phyloP scores from a whole-genome alignment of 2,329 filamentous ascomycete genomes.

The Knufia petricola region DNA sequence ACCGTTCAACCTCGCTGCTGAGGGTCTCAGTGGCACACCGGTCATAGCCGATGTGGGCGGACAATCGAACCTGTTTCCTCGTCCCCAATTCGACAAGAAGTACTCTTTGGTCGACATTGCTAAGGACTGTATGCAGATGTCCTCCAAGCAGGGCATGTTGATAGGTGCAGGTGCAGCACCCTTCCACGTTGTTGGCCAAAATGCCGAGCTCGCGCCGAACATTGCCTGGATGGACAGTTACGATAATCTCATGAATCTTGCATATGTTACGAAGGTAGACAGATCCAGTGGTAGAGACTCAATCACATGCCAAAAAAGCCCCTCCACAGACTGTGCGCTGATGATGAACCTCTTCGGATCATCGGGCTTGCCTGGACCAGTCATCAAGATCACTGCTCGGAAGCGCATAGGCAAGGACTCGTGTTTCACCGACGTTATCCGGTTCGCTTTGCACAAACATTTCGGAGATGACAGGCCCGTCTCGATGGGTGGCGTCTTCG shows the following conservation, averaged over 20 bases:
- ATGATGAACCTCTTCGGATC: slow-evolving; percentile 39
- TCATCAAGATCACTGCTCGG: slow-evolving; percentile 30
- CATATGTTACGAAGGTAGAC: slow-evolving; percentile 24
- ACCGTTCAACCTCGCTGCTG: slow-evolving; percentile 32
- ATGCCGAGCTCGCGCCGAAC: slow-evolving; percentile 36
- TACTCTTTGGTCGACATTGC: slow-evolving; percentile 29
- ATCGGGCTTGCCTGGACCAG: slow-evolving; percentile 26
- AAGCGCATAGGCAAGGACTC: slow-evolving; percentile 22
- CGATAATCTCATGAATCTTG: slow-evolving; percentile 23
- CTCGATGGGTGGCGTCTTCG: slow-evolving; percentile 35
- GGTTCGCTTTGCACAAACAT: slow-evolving; percentile 22
- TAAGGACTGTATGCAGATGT: slow-evolving; percentile 30
- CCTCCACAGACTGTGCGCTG: slow-evolving; percentile 30
- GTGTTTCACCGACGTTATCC: slow-evolving; percentile 31
- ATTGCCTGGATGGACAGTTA: slow-evolving; percentile 25
- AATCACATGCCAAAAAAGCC: slow-evolving; percentile 21
- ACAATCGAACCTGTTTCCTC: slow-evolving; percentile 33
- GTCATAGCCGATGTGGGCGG: slow-evolving; percentile 39
- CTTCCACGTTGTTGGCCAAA: slow-evolving; percentile 34
- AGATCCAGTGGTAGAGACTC: slow-evolving; percentile 11
- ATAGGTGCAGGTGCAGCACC: slow-evolving; percentile 38
- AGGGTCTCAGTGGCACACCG: slow-evolving; percentile 33
- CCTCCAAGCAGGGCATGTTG: slow-evolving; percentile 25
- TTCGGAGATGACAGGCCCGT: slow-evolving; percentile 30
- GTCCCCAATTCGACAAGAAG: slow-evolving; percentile 27